Base-by-base conservation (phyloP, 306 rosid species). In the Cercis canadensis region DNA sequence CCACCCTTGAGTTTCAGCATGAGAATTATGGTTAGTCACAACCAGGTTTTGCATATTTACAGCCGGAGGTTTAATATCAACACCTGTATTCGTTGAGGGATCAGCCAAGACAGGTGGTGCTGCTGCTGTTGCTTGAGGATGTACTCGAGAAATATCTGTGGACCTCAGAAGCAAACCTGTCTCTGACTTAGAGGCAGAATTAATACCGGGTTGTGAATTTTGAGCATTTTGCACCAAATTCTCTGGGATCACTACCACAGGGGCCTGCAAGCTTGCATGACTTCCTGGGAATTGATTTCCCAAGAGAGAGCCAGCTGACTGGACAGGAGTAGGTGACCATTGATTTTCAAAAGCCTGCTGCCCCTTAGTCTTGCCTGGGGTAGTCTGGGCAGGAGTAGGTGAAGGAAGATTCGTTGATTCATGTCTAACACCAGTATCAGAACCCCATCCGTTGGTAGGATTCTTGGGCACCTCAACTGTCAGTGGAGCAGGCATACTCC, bases 361-460 rank as follows among this genome's bases (percentile, higher is more conserved):
- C 66, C 66, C 87, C 82, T 54, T 86, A 12, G 81, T 54, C 46
- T 77, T 87, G 68, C 83, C 84, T 44, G 82, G 44, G 15, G 82
- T 81, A 75, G 85, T 72, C 73, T 82, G 89, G 3, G 29, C 29
- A 63, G 99, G 99, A 78, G 99, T 95, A 56, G 99, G 99, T 0
- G 99, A 95, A 65, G 99, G 99, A 77, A 95, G 95, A 77, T 86
- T 88, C 29, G 88, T 82, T 73, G 96, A 62, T 61, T 85, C 91
- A 66, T 81, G 84, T 64, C 74, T 80, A 67, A 40, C 61, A 69
- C 75, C 73, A 53, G 69, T 72, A 70, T 80, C 81, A 54, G 90
- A 73, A 37, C 81, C 73, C 92, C 88, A 86, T 14, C 84, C 81
- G 61, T 86, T 89, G 62, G 83, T 64, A 4, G 96, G 82, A 72